Evolutionary conservation across 352 stramenopile species (phyloP).

Genomic region (Plasmopara viticola): DNA sequence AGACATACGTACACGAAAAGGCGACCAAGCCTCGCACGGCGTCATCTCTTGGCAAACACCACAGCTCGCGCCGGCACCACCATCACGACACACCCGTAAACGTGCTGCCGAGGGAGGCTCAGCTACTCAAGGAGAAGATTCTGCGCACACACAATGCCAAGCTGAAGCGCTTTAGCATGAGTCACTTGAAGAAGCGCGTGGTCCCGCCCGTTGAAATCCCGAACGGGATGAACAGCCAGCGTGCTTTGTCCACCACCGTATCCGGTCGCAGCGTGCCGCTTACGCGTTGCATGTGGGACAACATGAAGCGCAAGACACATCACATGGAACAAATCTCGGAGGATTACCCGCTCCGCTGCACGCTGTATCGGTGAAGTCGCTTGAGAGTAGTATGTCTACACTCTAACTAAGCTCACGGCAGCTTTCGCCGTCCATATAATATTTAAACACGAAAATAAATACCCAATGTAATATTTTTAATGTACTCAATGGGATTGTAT

Average conservation of each 20-base stretch:
- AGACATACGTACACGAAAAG: not conserved
- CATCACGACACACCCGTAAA: slow-evolving; percentile 21
- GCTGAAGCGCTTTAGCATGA: slow-evolving; percentile 43
- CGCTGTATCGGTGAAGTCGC: slow-evolving; percentile 24
- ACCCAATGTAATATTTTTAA: no score
- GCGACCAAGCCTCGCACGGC: slow-evolving; percentile 8
- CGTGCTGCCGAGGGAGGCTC: slow-evolving; percentile 28
- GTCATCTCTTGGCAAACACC: slow-evolving; percentile 27
- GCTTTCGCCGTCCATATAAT: no score
- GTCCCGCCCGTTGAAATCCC: slow-evolving; percentile 40
- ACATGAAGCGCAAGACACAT: slow-evolving; percentile 32
- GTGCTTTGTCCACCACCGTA: slow-evolving; percentile 30
- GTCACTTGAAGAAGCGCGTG: slow-evolving; percentile 46
- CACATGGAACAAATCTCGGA: slow-evolving; percentile 51
- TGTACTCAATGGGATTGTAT: no score
- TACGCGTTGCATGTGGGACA: slow-evolving; percentile 39
- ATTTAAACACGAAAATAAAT: no score
- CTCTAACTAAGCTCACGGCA: no score
- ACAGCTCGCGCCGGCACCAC: slow-evolving; percentile 26
- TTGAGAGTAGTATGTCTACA: no score
- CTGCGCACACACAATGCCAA: slow-evolving; percentile 36
- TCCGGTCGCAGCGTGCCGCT: slow-evolving; percentile 39
- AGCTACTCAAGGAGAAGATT: slow-evolving; percentile 46
- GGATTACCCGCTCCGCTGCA: slow-evolving; percentile 34
- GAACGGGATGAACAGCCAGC: slow-evolving; percentile 35